These are phyloP conservation scores for Brassica hybrid DNA, from an alignment of 441 rosid species.

Conservation along the genomic window DNA sequence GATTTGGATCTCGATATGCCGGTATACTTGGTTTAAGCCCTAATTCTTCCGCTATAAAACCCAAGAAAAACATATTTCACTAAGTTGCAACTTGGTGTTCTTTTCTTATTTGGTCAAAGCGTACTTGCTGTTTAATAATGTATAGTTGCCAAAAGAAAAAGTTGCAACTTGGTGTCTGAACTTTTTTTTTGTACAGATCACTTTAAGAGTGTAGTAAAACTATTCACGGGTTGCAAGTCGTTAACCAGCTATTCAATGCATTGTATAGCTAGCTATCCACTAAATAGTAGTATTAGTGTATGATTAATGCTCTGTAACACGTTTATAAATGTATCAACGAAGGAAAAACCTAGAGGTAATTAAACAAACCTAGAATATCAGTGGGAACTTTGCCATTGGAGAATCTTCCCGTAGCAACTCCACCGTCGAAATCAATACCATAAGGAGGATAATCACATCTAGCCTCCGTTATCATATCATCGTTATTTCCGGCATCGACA, in stretches of 20 bases:
- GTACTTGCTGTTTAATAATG: not conserved
- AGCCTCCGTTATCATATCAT: constrained; percentile 35
- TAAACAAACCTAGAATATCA: constrained; percentile 48
- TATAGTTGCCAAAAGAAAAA: not conserved
- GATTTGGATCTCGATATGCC: constrained; percentile 60
- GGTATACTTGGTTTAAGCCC: constrained; percentile 64
- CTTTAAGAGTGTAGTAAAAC: not conserved
- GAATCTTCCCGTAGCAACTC: constrained; percentile 53
- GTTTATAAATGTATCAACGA: not conserved
- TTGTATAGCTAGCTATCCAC: not conserved
- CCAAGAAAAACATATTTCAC: not conserved
- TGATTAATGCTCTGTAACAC: too few species aligned
- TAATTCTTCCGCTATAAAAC: constrained; percentile 56
- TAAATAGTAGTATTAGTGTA: not conserved
- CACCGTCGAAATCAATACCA: constrained; percentile 51
- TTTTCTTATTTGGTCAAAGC: not conserved
- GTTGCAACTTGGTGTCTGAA: not conserved
- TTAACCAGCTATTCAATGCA: constrained; percentile 4
- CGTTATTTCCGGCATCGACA: constrained; percentile 59
- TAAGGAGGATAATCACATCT: constrained; percentile 55
- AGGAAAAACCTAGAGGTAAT: not conserved
- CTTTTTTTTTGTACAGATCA: not conserved
- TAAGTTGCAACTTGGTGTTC: not conserved
- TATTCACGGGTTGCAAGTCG: not conserved
- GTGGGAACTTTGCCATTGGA: constrained; percentile 50